Evolutionary conservation across 2,329 filamentous ascomycete species (phyloP).

Genomic region (Domatiomyces catenatus): DNA sequence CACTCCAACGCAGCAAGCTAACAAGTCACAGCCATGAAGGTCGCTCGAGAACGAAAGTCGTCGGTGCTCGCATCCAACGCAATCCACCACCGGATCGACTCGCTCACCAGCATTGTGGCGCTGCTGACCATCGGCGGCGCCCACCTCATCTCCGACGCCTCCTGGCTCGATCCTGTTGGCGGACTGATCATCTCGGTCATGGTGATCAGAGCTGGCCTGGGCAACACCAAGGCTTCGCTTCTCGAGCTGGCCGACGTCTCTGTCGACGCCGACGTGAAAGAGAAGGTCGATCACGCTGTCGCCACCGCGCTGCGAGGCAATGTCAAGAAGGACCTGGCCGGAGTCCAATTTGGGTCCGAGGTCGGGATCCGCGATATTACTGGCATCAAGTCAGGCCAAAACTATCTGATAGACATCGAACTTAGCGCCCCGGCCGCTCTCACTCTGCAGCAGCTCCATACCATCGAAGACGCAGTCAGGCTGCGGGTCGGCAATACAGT

Average conservation of each 20-base stretch:
- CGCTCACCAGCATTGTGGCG: conserved; percentile 85
- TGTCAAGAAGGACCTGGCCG: conserved; percentile 12
- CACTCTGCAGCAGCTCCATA: conserved; percentile 55
- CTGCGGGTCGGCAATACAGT: conserved; percentile 59
- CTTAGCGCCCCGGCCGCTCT: conserved; percentile 62
- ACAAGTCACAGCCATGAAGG: conserved; percentile 60
- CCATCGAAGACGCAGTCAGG: conserved; percentile 59
- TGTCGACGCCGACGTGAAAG: conserved; percentile 70
- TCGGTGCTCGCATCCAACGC: conserved; percentile 93
- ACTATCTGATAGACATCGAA: conserved; percentile 84
- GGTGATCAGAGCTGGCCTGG: conserved; percentile 78
- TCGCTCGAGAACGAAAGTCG: conserved; percentile 84
- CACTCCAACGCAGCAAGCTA: conserved; percentile 6
- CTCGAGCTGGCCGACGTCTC: conserved; percentile 82
- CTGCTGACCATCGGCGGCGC: conserved; percentile 77
- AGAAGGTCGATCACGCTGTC: conserved; percentile 52
- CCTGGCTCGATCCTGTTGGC: conserved; percentile 88
- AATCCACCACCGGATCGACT: conserved; percentile 91
- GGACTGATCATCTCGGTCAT: conserved; percentile 83
- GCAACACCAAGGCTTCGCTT: conserved; percentile 68
- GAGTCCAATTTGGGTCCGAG: conserved; percentile 38
- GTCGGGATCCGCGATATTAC: conserved; percentile 64
- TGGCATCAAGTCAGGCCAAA: conserved; percentile 90
- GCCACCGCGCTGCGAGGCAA: conserved; percentile 40
- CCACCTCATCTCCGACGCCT: conserved; percentile 68